A percentile compares a stretch with the other conserved stretches of the same genome.
These are phyloP conservation scores for Heterobasidion occidentale DNA, from an alignment of 1,284 basidiomycete genomes.

Conservation along the genomic window DNA sequence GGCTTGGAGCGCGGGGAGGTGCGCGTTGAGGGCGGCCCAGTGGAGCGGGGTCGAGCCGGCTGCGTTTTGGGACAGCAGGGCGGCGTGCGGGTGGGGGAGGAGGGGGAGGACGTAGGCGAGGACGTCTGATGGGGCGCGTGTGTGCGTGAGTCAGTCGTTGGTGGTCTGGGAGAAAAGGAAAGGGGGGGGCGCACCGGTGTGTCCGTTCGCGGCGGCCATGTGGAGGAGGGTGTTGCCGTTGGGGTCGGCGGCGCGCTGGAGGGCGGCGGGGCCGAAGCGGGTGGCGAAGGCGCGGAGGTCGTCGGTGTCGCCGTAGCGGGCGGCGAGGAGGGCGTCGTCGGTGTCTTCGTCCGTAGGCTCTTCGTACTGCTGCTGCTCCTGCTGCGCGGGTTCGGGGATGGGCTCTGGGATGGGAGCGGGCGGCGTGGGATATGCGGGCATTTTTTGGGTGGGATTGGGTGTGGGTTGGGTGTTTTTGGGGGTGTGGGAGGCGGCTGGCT, in stretches of 20 bases:
- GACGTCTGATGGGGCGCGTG: conserved; percentile 48
- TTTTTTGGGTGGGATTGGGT: too few species aligned
- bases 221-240: conserved; percentile 75
- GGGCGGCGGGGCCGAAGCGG: conserved; percentile 44
- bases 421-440: too few species aligned
- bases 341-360: conserved; percentile 42
- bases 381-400: too few species aligned
- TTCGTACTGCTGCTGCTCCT: too few species aligned
- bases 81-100: conserved; percentile 32
- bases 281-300: conserved; percentile 64
- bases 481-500: conserved; percentile 12
- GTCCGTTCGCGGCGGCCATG: conserved; percentile 84
- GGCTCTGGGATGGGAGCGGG: too few species aligned
- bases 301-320: conserved; percentile 79
- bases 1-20: conserved; percentile 57
- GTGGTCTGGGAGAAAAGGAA: conserved; percentile 27
- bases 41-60: conserved; percentile 78
- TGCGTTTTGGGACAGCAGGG: conserved; percentile 55
- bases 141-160: conserved; percentile 24
- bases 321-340: conserved; percentile 74
- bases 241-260: conserved; percentile 59
- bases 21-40: conserved; percentile 82
- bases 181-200: conserved; percentile 53
- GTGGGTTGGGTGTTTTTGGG: too few species aligned
- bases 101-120: conserved; percentile 63